These are phyloP conservation scores for Pichia norvegensis DNA, from an alignment of 1,139 yeast species.

Conservation along the genomic window DNA sequence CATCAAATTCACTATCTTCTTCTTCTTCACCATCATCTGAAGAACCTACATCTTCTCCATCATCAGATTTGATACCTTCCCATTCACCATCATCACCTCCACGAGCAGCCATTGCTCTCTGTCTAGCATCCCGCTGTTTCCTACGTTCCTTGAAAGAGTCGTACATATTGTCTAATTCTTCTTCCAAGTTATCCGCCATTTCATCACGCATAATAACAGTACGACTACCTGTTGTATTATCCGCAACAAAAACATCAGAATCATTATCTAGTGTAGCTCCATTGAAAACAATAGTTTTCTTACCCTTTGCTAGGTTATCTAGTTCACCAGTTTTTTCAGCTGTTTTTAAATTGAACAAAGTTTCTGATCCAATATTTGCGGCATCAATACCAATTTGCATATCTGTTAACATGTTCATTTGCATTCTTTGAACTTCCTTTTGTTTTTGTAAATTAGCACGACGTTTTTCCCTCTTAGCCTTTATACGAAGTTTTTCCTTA, in stretches of 20 bases:
- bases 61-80: slow-evolving; percentile 63
- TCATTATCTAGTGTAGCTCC: slow-evolving; percentile 40
- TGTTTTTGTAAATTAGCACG: slow-evolving; percentile 76
- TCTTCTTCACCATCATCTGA: slow-evolving; percentile 36
- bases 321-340: slow-evolving; percentile 85
- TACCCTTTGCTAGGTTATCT: slow-evolving; percentile 69
- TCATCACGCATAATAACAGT: slow-evolving; percentile 37
- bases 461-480: slow-evolving; percentile 72
- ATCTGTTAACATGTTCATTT: slow-evolving; percentile 93
- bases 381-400: slow-evolving; percentile 92
- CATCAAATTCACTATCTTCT: slow-evolving; percentile 31
- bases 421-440: slow-evolving; percentile 84
- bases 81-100: slow-evolving; percentile 71
- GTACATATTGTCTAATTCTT: slow-evolving; percentile 78
- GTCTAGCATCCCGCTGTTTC: slow-evolving; percentile 74
- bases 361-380: slow-evolving; percentile 70
- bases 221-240: slow-evolving; percentile 31
- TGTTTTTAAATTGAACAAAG: slow-evolving; percentile 69
- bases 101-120: slow-evolving; percentile 71
- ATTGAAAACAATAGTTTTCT: slow-evolving; percentile 66
- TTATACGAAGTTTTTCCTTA: slow-evolving; percentile 62
- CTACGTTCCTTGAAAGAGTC: slow-evolving; percentile 60
- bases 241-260: slow-evolving; percentile 32
- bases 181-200: slow-evolving; percentile 66
- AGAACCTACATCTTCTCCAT: slow-evolving; percentile 33